These are phyloP conservation scores for Aspergillaceae sp. DNA, from an alignment of 2,329 filamentous ascomycete species.

Conservation along the genomic window DNA sequence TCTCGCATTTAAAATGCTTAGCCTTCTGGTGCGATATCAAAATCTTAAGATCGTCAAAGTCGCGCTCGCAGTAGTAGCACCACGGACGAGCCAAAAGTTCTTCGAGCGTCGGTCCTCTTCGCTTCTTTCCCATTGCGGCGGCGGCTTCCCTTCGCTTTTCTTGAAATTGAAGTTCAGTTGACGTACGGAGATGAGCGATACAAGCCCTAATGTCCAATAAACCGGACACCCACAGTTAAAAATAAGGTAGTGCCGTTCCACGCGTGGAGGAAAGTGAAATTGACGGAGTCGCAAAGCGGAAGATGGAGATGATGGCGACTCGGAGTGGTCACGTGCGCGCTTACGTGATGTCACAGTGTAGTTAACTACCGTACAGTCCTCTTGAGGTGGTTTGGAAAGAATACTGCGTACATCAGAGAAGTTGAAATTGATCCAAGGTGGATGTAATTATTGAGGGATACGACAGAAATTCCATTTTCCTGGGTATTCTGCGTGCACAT, in stretches of 20 bases:
- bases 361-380: not conserved
- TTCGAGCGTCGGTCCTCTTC: slow-evolving; percentile 77
- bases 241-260: not conserved
- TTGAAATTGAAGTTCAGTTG: too few species aligned
- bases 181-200: too few species aligned
- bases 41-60: slow-evolving; percentile 95
- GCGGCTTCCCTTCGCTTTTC: not conserved
- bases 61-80: slow-evolving; percentile 99
- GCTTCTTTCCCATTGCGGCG: slow-evolving; percentile 73
- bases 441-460: too few species aligned
- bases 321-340: not conserved
- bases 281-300: not conserved
- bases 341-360: not conserved
- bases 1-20: slow-evolving; percentile 98
- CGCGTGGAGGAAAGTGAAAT: not conserved
- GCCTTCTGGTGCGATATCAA: slow-evolving; percentile 96
- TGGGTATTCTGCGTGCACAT: too few species aligned
- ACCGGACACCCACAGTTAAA: too few species aligned
- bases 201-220: too few species aligned
- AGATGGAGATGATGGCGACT: not conserved
- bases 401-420: too few species aligned
- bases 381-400: too few species aligned
- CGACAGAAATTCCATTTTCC: too few species aligned
- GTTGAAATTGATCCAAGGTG: too few species aligned
- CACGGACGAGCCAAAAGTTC: slow-evolving; percentile 80